Evolutionary conservation across 2,329 filamentous ascomycete species (phyloP).

Genomic region (Colletotrichum eremochloae): DNA sequence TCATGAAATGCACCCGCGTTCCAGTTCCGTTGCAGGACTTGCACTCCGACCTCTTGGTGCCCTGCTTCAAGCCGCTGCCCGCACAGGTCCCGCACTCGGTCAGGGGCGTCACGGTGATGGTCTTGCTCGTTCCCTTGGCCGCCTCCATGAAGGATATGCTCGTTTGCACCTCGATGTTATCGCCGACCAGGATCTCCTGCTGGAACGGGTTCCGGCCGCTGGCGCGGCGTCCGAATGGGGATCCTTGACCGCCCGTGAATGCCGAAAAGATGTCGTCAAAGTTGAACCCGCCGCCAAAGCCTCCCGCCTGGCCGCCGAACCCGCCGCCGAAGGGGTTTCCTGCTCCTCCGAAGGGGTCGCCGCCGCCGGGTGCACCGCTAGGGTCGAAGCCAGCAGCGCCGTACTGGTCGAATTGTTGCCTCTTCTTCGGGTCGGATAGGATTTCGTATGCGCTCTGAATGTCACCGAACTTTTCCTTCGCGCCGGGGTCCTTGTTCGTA

Average conservation of each 20-base stretch:
- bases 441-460: slow-evolving; percentile 95
- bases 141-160: slow-evolving; percentile 97
- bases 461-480: slow-evolving; percentile 95
- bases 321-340: slow-evolving; percentile 73
- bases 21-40: slow-evolving; percentile 88
- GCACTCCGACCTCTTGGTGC: slow-evolving; percentile 80
- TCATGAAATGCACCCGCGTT: slow-evolving; percentile 87
- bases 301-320: slow-evolving; percentile 69
- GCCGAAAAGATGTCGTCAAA: slow-evolving; percentile 96
- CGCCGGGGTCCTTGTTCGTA: slow-evolving; percentile 94
- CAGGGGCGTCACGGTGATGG: slow-evolving; percentile 87
- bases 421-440: slow-evolving; percentile 92
- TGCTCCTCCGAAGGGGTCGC: slow-evolving; percentile 72
- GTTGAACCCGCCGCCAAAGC: slow-evolving; percentile 87
- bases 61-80: slow-evolving; percentile 87
- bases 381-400: slow-evolving; percentile 91
- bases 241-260: slow-evolving; percentile 72
- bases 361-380: slow-evolving; percentile 71
- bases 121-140: slow-evolving; percentile 89
- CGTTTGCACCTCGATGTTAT: slow-evolving; percentile 94
- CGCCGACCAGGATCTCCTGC: slow-evolving; percentile 87
- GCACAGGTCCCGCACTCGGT: slow-evolving; percentile 85
- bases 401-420: slow-evolving; percentile 90
- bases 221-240: slow-evolving; percentile 67
- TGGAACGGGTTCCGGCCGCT: slow-evolving; percentile 76